Conservation (phyloP, 2,329 filamentous ascomycete genomes). For the Claviceps digitariae region DNA sequence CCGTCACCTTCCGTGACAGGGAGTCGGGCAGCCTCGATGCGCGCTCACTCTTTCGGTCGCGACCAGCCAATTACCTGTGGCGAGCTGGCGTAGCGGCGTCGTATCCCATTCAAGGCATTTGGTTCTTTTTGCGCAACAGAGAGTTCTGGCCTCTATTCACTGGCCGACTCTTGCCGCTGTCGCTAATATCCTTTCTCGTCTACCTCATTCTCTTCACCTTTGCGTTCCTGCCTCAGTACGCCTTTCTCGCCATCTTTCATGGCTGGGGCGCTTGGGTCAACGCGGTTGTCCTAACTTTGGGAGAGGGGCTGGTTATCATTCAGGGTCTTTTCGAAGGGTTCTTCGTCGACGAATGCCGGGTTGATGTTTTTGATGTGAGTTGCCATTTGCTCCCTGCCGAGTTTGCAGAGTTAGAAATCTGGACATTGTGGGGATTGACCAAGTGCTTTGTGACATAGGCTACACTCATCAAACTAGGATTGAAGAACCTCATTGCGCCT, state of each 20-base stretch:
- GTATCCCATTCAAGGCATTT: slow-evolving; percentile 58
- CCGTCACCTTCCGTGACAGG: slow-evolving; percentile 6
- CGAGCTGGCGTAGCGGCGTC: slow-evolving; percentile 33
- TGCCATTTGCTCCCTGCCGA: neutral
- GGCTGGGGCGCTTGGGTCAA: slow-evolving; percentile 81
- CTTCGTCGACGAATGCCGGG: slow-evolving; percentile 65
- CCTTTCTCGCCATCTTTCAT: slow-evolving; percentile 82
- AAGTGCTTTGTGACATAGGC: slow-evolving; percentile 28
- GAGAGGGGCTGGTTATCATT: slow-evolving; percentile 62
- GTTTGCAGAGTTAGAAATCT: neutral
- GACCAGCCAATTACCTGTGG: slow-evolving; percentile 27
- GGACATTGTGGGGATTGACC: neutral
- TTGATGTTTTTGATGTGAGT: slow-evolving; percentile 72
- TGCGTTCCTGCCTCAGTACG: slow-evolving; percentile 77
- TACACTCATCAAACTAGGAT: slow-evolving; percentile 62
- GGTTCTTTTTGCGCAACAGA: slow-evolving; percentile 64
- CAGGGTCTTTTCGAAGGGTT: slow-evolving; percentile 62
- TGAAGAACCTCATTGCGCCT: slow-evolving; percentile 53
- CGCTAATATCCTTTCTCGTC: slow-evolving; percentile 69
- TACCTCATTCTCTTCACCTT: slow-evolving; percentile 80
- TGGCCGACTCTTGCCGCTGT: slow-evolving; percentile 64
- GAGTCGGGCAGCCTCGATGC: slow-evolving; percentile 4
- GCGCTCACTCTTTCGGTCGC: slow-evolving; percentile 7
- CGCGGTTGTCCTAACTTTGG: slow-evolving; percentile 75
- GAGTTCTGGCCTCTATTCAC: slow-evolving; percentile 74